These are phyloP conservation scores for Dittrichia graveolens DNA, from an alignment of 129 eudicot genomes.

Conservation along the genomic window DNA sequence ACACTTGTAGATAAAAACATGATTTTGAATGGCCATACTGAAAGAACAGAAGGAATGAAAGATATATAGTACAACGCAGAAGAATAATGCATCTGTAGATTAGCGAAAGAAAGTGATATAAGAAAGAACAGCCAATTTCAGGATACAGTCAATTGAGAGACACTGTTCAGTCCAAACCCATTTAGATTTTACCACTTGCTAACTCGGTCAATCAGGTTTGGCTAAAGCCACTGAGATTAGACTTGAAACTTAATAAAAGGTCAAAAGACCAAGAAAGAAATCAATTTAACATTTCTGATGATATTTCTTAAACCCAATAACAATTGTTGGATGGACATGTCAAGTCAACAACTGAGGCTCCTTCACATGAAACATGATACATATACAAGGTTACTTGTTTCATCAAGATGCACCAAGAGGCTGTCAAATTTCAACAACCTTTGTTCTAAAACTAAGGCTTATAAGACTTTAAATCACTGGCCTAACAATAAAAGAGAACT, in stretches of 20 bases:
- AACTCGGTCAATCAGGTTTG: slow-evolving; percentile 5
- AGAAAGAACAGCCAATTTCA: slow-evolving; percentile 1
- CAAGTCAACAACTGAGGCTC: slow-evolving; percentile 14
- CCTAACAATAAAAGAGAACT: neutral
- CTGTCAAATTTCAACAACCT: neutral
- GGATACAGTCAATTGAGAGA: neutral
- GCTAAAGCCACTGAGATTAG: slow-evolving; percentile 9
- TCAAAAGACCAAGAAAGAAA: neutral
- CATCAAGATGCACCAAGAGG: neutral
- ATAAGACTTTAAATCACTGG: neutral
- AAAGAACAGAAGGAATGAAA: neutral
- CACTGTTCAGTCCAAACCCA: slow-evolving; percentile 9
- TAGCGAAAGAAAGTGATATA: neutral
- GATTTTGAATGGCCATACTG: slow-evolving; percentile 11
- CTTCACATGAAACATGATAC: slow-evolving; percentile 11
- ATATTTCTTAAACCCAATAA: slow-evolving; percentile 10
- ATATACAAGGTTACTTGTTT: slow-evolving; percentile 8
- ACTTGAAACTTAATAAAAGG: neutral
- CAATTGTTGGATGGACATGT: neutral
- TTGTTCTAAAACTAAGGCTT: slow-evolving; percentile 1
- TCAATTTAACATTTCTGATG: neutral
- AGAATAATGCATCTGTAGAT: slow-evolving; percentile 6
- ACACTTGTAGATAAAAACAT: neutral
- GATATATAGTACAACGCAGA: neutral
- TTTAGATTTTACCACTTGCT: slow-evolving; percentile 3